Conservation (phyloP, 306 rosid genomes). For the Echinosophora koreensis region DNA sequence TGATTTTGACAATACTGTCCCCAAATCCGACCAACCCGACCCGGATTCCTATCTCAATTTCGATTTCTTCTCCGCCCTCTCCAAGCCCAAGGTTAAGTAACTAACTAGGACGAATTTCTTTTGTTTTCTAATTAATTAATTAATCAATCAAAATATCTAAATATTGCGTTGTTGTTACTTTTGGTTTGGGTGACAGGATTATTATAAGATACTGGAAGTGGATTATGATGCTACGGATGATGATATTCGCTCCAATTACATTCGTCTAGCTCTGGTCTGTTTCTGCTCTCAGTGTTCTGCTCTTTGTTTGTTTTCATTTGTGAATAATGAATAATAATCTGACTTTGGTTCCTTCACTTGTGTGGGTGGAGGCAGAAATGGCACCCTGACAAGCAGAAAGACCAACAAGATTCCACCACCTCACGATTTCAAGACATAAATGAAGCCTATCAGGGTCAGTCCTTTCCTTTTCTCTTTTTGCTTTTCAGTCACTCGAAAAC, state of each 20-base stretch:
- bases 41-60: slow-evolving; percentile 63
- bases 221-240: slow-evolving; percentile 92
- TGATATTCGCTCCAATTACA: slow-evolving; percentile 86
- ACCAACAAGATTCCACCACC: slow-evolving; percentile 67
- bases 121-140: neutral
- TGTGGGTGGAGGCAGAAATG: slow-evolving; percentile 72
- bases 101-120: neutral
- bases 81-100: slow-evolving; percentile 71
- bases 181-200: slow-evolving; percentile 66
- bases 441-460: slow-evolving; percentile 87
- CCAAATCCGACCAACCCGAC: slow-evolving; percentile 54
- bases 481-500: neutral
- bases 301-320: neutral
- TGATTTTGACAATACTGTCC: slow-evolving; percentile 50
- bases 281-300: slow-evolving; percentile 35
- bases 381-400: slow-evolving; percentile 96
- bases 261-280: slow-evolving; percentile 90
- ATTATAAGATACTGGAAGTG: slow-evolving; percentile 86
- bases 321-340: neutral
- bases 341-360: neutral
- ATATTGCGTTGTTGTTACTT: no score
- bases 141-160: no score
- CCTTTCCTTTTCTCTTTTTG: neutral
- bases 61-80: slow-evolving; percentile 68
- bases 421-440: slow-evolving; percentile 89